Base-by-base conservation (phyloP, 768 basidiomycete species). In the Exidia glandulosa region DNA sequence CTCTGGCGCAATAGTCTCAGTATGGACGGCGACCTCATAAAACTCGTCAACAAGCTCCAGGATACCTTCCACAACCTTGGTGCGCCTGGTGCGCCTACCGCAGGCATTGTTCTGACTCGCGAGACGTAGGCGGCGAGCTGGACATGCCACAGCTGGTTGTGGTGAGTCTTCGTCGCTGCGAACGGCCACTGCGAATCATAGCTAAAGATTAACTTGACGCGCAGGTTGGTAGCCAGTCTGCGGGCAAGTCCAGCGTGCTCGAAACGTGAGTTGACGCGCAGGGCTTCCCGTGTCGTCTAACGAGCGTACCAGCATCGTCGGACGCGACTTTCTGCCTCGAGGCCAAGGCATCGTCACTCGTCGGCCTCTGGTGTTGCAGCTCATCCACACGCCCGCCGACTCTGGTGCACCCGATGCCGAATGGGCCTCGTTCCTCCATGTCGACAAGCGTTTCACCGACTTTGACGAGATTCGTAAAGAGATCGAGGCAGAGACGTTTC, bases 361-460 rank as follows among this genome's bases (percentile, higher is more conserved):
- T 59, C 81, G 96, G 64, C 96, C 96, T 2, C 86, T 99, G 59
- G 85, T 98, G 31, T 84, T 98, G 7, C 96, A 98, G 71, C 86
- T 98, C 69, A 88, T 98, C 59, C 92, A 99, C 73, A 92, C 91
- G 2, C 89, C 93, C 37, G 75, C 70, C 58, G 71, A 76, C 58
- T 73, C 77, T 16, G 61, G 71, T 29, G 47, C 59, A 52, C 56
- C 63, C 32, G 79, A 81, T 64, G 79, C 83, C 1, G 95, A 97
- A 80, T 98, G 94, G 86, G 95, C 84, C 50, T 96, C 98, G 72
- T 99, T 99, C 73, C 81, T 98, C 31, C 96, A 99, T 71, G 79
- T 95, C 59, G 94, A 97, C 80, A 91, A 90, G 70, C 83, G 90
- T 41, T 97, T 94, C 74, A 94, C 92, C n/a, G 95, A 98, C 69